phyloP scores from a whole-genome alignment of 1,139 yeast species.

The Ogataea hybrid region DNA sequence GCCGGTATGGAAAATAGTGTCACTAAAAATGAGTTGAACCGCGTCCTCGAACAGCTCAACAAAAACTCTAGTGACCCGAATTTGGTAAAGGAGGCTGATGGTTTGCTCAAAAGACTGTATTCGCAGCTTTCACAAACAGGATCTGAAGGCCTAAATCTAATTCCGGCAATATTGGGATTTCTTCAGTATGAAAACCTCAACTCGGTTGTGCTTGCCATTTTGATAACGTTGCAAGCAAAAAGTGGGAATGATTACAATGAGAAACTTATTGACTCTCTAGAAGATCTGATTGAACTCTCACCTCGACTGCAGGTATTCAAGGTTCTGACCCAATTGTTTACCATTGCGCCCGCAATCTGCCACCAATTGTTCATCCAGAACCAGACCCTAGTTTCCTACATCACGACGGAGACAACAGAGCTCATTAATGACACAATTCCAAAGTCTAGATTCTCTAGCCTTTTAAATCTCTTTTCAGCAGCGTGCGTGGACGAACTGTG shows the following conservation, averaged over 20 bases:
- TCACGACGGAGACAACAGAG: slow-evolving; percentile 24
- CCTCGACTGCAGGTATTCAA: slow-evolving; percentile 18
- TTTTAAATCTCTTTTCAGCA: slow-evolving; percentile 27
- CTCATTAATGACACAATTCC: slow-evolving; percentile 3
- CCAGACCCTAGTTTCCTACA: slow-evolving; percentile 17
- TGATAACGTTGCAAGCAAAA: slow-evolving; percentile 2
- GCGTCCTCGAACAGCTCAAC: too few relatives aligned
- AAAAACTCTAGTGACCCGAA: too few relatives aligned
- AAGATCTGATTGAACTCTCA: slow-evolving; percentile 17
- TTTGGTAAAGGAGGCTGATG: neutral
- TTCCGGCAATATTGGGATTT: slow-evolving; percentile 5
- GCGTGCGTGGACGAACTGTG: slow-evolving; percentile 29
- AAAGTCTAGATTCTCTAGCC: neutral
- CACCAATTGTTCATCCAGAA: slow-evolving; percentile 21
- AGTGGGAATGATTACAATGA: slow-evolving; percentile 3
- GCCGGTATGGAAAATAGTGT: too few relatives aligned
- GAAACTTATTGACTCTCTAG: slow-evolving; percentile 16
- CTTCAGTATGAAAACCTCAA: slow-evolving; percentile 6
- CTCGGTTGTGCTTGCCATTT: neutral
- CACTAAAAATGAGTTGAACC: too few relatives aligned
- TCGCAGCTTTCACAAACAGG: neutral
- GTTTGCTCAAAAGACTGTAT: neutral
- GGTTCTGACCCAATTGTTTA: slow-evolving; percentile 22
- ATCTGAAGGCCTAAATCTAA: neutral
- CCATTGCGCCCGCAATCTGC: slow-evolving; percentile 19